A percentile compares a stretch with the other conserved stretches of the same genome.
phyloP scores from a whole-genome alignment of 768 basidiomycete species.

The Naganishia vishniacii region DNA sequence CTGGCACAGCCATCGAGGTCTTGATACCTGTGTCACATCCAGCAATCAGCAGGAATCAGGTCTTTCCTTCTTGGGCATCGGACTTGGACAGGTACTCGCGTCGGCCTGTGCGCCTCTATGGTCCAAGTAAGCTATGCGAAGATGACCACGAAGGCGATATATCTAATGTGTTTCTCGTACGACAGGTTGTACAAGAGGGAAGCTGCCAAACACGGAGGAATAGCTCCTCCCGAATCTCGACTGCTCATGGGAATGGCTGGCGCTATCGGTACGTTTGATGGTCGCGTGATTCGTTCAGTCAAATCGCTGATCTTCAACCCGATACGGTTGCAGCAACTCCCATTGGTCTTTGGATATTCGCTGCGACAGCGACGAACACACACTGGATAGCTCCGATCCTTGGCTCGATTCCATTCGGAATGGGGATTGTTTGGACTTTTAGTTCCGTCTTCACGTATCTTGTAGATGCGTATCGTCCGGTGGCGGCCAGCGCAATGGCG shows the following conservation, averaged over 20 bases:
- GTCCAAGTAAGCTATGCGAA: conserved; percentile 28
- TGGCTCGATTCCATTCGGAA: conserved; percentile 54
- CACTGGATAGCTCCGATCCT: conserved; percentile 56
- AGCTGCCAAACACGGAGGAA: conserved; percentile 30
- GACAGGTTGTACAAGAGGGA: conserved; percentile 24
- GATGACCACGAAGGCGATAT: background rate
- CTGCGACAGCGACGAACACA: conserved; percentile 54
- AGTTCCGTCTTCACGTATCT: conserved; percentile 56
- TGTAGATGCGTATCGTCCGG: conserved; percentile 37
- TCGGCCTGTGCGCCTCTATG: conserved; percentile 40
- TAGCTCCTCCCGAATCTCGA: conserved; percentile 61
- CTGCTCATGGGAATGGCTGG: conserved; percentile 65
- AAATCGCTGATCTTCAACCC: background rate
- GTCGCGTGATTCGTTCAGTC: conserved; percentile 47
- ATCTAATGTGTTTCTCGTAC: background rate
- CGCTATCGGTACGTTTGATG: conserved; percentile 52
- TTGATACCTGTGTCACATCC: background rate
- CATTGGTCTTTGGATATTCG: conserved; percentile 57
- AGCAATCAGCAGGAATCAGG: conserved; percentile 51
- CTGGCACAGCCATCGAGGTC: background rate
- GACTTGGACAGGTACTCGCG: conserved; percentile 52
- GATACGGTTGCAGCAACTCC: conserved; percentile 46
- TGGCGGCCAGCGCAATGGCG: conserved; percentile 55
- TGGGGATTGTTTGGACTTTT: conserved; percentile 55
- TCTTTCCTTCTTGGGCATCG: conserved; percentile 56